Evolutionary conservation across 257 asterid genomes (phyloP).

Genomic region (Catharanthus roseus): DNA sequence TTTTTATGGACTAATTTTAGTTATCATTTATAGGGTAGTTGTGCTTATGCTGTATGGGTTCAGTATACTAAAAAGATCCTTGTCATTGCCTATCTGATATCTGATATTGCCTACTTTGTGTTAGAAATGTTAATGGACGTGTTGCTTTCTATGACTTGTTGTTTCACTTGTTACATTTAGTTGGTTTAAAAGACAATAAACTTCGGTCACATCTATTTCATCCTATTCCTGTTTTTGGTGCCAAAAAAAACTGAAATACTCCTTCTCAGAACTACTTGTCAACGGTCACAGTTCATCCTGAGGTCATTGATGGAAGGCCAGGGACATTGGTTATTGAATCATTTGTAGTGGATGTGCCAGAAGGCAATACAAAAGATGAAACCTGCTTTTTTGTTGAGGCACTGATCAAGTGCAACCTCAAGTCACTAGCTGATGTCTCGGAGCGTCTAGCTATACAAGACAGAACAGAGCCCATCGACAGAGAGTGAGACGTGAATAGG

Average conservation of each 20-base stretch:
- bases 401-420: conserved; percentile 77
- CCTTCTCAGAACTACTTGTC: conserved; percentile 77
- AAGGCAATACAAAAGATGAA: conserved; percentile 80
- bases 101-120: background rate
- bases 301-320: conserved; percentile 67
- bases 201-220: background rate
- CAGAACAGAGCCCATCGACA: conserved; percentile 44
- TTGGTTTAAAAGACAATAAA: no score
- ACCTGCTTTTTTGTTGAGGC: conserved; percentile 83
- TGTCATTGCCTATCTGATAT: background rate
- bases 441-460: conserved; percentile 70
- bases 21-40: background rate
- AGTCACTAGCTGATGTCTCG: conserved; percentile 78
- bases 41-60: background rate
- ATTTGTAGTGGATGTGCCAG: conserved; percentile 79
- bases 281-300: conserved; percentile 65
- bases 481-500: conserved; percentile 21
- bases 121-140: background rate
- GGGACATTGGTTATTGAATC: conserved; percentile 86
- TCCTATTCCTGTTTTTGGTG: background rate
- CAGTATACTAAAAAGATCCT: background rate
- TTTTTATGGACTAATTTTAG: background rate
- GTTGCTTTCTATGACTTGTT: background rate
- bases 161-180: background rate
- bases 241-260: background rate